Conservation (phyloP, 2,329 filamentous ascomycete species). For the Macrophomina phaseolina region DNA sequence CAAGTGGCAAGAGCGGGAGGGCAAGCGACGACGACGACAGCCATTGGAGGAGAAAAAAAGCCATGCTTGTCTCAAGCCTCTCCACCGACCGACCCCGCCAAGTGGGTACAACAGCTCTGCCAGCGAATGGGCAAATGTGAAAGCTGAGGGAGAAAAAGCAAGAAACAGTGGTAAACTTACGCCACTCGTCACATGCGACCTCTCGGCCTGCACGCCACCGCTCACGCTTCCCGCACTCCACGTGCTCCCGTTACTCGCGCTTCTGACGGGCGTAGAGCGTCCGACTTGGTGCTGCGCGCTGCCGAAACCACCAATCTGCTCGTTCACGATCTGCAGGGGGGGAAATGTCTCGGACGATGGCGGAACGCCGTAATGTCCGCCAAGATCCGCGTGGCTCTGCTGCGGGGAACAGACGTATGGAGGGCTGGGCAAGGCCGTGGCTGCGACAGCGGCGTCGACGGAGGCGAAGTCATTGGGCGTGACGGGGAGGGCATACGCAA, state of each 20-base stretch:
- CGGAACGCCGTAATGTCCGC: constrained; percentile 1
- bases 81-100: no score
- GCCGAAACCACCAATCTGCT: background rate
- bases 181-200: constrained; percentile 46
- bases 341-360: background rate
- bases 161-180: constrained; percentile 34
- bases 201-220: constrained; percentile 32
- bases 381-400: constrained; percentile 36
- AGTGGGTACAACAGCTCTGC: no score
- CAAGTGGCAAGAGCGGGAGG: no score
- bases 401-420: constrained; percentile 44
- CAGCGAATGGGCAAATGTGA: no score
- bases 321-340: constrained; percentile 24
- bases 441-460: constrained; percentile 41
- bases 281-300: background rate
- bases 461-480: constrained; percentile 48
- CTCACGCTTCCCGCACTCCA: constrained; percentile 9
- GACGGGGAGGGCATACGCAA: constrained; percentile 45
- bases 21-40: no score
- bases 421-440: constrained; percentile 6
- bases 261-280: constrained; percentile 32
- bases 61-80: no score
- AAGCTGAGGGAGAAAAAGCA: background rate
- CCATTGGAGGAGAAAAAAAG: no score
- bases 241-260: constrained; percentile 19